phyloP scores from a whole-genome alignment of 345 rosid species.

The Aurinia saxatilis region DNA sequence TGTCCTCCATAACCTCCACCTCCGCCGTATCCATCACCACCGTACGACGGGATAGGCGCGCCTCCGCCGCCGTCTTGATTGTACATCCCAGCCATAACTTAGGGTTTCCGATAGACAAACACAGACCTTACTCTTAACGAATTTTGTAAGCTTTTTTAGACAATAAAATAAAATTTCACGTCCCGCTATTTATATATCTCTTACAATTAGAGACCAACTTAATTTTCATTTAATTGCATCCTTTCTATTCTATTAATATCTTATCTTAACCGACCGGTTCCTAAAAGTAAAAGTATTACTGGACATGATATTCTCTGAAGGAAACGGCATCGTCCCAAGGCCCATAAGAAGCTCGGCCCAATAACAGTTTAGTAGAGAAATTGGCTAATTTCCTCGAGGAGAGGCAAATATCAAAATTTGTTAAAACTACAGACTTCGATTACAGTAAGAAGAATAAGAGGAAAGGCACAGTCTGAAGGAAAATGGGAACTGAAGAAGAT shows the following conservation, averaged over 20 bases:
- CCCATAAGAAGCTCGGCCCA: conserved; percentile 9
- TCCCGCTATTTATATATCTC: background rate
- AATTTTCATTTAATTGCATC: background rate
- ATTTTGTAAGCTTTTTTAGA: background rate
- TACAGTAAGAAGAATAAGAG: conserved; percentile 3
- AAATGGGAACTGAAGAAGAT: background rate
- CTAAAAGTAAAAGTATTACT: background rate
- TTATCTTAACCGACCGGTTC: conserved; percentile 14
- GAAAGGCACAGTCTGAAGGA: conserved; percentile 10
- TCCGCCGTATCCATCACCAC: conserved; percentile 36
- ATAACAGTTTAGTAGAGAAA: background rate
- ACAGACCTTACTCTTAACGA: conserved; percentile 7
- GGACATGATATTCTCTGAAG: background rate
- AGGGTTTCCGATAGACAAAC: conserved; percentile 20
- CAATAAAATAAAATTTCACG: background rate
- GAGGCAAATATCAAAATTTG: background rate
- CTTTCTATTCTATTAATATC: background rate
- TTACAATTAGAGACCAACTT: background rate
- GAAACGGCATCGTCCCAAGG: background rate
- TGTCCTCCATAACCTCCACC: conserved; percentile 43
- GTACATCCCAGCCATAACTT: conserved; percentile 70
- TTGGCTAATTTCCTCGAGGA: background rate
- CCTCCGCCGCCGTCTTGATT: conserved; percentile 61
- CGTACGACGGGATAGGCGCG: conserved; percentile 34
- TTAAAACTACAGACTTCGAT: conserved; percentile 6